phyloP scores from a whole-genome alignment of 208 protist species.

The Leishmania turanica region DNA sequence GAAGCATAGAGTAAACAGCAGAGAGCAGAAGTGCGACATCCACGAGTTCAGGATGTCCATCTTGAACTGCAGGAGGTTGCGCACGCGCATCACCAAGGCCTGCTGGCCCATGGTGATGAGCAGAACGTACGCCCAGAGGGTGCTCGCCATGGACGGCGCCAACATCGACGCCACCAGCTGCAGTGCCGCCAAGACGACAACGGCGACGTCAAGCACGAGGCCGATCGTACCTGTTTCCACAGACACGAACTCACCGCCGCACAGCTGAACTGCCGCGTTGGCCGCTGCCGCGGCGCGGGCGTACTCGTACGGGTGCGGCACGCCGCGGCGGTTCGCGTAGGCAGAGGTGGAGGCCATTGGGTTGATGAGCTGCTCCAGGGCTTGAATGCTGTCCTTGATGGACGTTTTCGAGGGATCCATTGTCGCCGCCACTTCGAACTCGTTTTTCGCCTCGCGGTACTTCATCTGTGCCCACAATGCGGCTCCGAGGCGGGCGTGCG shows the following conservation, averaged over 20 bases:
- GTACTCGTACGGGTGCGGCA: slow-evolving; percentile 42
- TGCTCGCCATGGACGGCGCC: slow-evolving; percentile 13
- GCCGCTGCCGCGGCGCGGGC: slow-evolving; percentile 34
- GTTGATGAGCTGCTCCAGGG: slow-evolving; percentile 41
- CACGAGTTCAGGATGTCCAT: slow-evolving; percentile 45
- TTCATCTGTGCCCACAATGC: slow-evolving; percentile 66
- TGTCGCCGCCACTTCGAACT: slow-evolving; percentile 51
- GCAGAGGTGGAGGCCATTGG: slow-evolving; percentile 20
- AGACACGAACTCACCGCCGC: slow-evolving; percentile 47
- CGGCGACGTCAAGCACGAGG: slow-evolving; percentile 28
- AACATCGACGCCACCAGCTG: slow-evolving; percentile 36
- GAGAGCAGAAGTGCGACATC: slow-evolving; percentile 55
- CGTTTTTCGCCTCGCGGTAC: slow-evolving; percentile 45
- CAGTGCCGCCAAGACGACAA: slow-evolving; percentile 16
- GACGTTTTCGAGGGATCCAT: slow-evolving; percentile 54
- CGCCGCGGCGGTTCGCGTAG: slow-evolving; percentile 28
- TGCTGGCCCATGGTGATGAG: slow-evolving; percentile 49
- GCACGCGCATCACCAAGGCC: slow-evolving; percentile 38
- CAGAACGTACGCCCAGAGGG: slow-evolving; percentile 48
- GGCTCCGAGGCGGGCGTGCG: slow-evolving; percentile 57
- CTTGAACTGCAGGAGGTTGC: slow-evolving; percentile 46
- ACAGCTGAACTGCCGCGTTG: slow-evolving; percentile 25
- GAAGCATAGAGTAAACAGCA: slow-evolving; percentile 52
- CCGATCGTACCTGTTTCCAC: slow-evolving; percentile 34
- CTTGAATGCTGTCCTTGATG: slow-evolving; percentile 38